Percentiles rank a stretch among this genome's conserved stretches.
Evolutionary conservation across 192 early-diverging fungal genomes (phyloP).

Genomic region (Coemansia sp.): DNA sequence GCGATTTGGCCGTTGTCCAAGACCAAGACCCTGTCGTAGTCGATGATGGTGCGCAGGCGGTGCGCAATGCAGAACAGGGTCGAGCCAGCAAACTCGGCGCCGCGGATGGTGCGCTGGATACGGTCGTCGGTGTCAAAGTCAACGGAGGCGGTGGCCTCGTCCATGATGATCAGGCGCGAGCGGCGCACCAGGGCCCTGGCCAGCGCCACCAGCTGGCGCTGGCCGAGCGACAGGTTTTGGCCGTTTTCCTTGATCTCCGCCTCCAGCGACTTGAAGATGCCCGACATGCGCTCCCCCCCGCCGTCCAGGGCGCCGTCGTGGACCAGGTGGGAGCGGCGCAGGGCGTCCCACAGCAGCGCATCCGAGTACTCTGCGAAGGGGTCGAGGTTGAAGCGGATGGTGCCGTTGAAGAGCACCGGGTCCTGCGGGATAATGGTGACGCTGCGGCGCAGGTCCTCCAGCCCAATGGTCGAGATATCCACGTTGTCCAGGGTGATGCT

Average conservation of each 20-base stretch:
- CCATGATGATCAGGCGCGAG: constrained; percentile 72
- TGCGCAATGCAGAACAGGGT: constrained; percentile 91
- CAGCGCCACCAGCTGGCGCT: constrained; percentile 75
- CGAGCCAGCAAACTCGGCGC: constrained; percentile 65
- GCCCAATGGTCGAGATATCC: constrained; percentile 69
- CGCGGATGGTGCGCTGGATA: constrained; percentile 87
- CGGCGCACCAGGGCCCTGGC: constrained; percentile 75
- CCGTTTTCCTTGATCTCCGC: constrained; percentile 80
- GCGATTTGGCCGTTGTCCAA: constrained; percentile 72
- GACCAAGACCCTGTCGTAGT: constrained; percentile 83
- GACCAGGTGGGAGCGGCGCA: constrained; percentile 73
- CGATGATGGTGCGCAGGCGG: constrained; percentile 80
- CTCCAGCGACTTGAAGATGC: constrained; percentile 56
- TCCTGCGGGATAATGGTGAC: constrained; percentile 94
- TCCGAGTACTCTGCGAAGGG: constrained; percentile 81
- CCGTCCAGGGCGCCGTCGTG: constrained; percentile 15
- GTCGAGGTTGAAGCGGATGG: constrained; percentile 86
- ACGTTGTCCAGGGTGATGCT: constrained; percentile 71
- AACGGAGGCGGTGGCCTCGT: constrained; percentile 88
- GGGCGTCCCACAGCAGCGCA: constrained; percentile 70
- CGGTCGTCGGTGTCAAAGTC: constrained; percentile 83
- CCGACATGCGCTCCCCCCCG: constrained; percentile 11
- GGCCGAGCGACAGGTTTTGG: constrained; percentile 74
- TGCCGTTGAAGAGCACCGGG: constrained; percentile 75
- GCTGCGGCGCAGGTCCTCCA: constrained; percentile 73